phyloP scores from a whole-genome alignment of 331 rosid genomes.

The Rosa hybrid region DNA sequence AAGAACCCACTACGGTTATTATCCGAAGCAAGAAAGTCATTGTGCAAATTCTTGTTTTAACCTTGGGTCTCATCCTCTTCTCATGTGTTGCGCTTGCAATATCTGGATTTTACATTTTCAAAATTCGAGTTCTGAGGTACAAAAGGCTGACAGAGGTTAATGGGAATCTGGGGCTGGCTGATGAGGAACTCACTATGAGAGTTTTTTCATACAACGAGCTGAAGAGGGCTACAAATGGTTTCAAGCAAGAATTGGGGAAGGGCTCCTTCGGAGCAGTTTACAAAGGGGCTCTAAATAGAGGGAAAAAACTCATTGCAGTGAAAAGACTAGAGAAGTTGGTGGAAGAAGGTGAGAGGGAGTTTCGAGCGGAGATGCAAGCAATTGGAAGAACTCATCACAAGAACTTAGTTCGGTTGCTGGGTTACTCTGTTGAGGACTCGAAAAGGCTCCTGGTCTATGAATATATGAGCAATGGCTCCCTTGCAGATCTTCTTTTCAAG shows the following conservation, averaged over 20 bases:
- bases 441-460: slow-evolving; percentile 22
- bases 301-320: slow-evolving; percentile 16
- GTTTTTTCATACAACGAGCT: slow-evolving; percentile 16
- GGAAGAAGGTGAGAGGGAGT: slow-evolving; percentile 27
- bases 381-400: slow-evolving; percentile 23
- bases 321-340: slow-evolving; percentile 27
- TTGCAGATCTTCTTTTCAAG: slow-evolving; percentile 19
- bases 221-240: slow-evolving; percentile 20
- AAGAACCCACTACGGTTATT: not conserved
- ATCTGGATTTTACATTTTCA: not conserved
- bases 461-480: slow-evolving; percentile 27
- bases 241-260: slow-evolving; percentile 28
- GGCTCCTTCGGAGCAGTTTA: slow-evolving; percentile 28
- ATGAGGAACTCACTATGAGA: not conserved
- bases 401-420: slow-evolving; percentile 15
- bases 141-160: slow-evolving; percentile 7
- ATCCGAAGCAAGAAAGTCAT: not conserved
- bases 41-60: not conserved
- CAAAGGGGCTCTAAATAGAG: slow-evolving; percentile 19
- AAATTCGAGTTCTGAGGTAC: slow-evolving; percentile 6
- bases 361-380: slow-evolving; percentile 5
- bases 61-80: not conserved
- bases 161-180: not conserved
- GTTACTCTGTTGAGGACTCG: slow-evolving; percentile 7
- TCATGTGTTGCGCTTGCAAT: not conserved